These are phyloP conservation scores for Phalaenopsis aphrodite DNA, from an alignment of 106 monocot species.

Conservation along the genomic window DNA sequence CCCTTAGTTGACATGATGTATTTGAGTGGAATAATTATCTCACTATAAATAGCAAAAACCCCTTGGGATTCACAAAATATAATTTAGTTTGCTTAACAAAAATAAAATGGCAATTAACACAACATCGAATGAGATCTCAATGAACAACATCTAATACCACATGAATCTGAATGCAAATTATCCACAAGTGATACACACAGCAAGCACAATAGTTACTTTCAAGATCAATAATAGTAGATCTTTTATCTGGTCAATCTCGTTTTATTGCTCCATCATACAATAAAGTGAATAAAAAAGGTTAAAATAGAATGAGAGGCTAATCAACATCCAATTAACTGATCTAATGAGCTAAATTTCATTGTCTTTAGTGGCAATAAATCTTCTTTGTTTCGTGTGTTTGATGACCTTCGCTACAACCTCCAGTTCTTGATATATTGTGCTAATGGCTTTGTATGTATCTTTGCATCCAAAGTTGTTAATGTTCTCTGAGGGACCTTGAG, in stretches of 20 bases:
- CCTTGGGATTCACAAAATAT: no score
- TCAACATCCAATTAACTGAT: neutral
- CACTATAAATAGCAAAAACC: no score
- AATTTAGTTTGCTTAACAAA: no score
- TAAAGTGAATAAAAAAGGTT: neutral
- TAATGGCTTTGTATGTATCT: slow-evolving; percentile 48
- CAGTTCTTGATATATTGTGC: slow-evolving; percentile 21
- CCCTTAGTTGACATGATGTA: no score
- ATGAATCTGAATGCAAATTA: neutral
- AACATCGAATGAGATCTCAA: no score
- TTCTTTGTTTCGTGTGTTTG: slow-evolving; percentile 31
- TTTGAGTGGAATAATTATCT: no score
- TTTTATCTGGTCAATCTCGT: neutral
- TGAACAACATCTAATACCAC: no score
- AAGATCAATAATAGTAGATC: neutral
- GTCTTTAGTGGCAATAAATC: neutral
- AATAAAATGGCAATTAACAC: no score
- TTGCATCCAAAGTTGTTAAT: slow-evolving; percentile 39
- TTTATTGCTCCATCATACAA: slow-evolving; percentile 4
- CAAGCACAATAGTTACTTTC: neutral
- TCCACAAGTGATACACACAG: neutral
- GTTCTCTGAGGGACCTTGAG: slow-evolving; percentile 32
- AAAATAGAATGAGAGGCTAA: neutral
- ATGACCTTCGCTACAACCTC: slow-evolving; percentile 24
- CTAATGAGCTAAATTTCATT: neutral